A percentile compares a stretch with the other conserved stretches of the same genome.
Evolutionary conservation across 352 stramenopile species (phyloP).

Genomic region (Phytophthora sp.): DNA sequence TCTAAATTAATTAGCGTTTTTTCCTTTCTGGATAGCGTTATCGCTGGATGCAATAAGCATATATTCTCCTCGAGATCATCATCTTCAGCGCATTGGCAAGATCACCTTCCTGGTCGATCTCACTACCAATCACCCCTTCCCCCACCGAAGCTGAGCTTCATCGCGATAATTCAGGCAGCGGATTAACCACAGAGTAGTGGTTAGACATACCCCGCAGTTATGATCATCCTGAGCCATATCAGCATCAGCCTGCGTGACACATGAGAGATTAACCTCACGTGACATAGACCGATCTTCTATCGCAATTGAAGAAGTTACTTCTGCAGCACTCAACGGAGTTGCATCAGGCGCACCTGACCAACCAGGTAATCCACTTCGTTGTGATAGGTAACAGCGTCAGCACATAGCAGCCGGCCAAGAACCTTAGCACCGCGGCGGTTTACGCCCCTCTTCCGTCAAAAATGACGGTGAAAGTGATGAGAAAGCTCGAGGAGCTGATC

Average conservation of each 20-base stretch:
- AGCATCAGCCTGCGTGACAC: background rate
- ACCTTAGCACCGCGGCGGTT: too few relatives aligned
- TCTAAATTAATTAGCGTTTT: background rate
- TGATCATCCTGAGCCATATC: background rate
- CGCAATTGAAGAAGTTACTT: background rate
- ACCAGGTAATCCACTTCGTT: background rate
- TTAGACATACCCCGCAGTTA: background rate
- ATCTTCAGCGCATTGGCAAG: background rate
- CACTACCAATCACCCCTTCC: background rate
- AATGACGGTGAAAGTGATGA: too few relatives aligned
- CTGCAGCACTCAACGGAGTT: background rate
- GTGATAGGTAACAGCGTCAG: background rate
- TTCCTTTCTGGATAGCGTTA: background rate
- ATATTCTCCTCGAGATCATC: conserved; percentile 2
- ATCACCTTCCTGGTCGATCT: background rate
- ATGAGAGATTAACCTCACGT: background rate
- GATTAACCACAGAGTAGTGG: background rate
- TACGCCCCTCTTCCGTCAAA: too few relatives aligned
- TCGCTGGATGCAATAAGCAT: background rate
- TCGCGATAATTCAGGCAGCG: background rate
- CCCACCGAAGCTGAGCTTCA: background rate
- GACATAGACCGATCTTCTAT: background rate
- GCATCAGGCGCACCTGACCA: background rate
- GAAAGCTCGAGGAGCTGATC: too few relatives aligned
- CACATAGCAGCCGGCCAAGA: too few relatives aligned